phyloP scores from a whole-genome alignment of 306 rosid genomes.

The Abrus pulchellus region DNA sequence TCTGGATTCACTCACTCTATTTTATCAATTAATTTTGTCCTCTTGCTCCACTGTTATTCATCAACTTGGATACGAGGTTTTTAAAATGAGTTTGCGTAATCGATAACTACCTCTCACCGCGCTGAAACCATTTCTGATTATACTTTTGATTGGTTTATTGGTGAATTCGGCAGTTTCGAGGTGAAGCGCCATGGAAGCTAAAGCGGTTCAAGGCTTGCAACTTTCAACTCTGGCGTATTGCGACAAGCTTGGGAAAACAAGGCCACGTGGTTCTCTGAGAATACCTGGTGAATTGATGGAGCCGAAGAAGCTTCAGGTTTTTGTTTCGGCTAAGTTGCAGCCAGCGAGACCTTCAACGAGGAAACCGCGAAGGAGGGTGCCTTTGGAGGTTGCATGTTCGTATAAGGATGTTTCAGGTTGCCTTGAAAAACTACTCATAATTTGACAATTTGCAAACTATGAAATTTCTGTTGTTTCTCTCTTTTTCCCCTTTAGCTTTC shows the following conservation, averaged over 20 bases:
- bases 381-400: constrained; percentile 57
- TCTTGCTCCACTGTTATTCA: not conserved
- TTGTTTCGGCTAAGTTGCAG: constrained; percentile 54
- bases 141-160: not conserved
- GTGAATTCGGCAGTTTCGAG: constrained; percentile 1
- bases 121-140: not conserved
- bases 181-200: constrained; percentile 61
- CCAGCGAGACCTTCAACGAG: constrained; percentile 31
- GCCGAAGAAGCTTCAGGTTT: constrained; percentile 50
- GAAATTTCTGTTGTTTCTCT: not conserved
- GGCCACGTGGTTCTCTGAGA: constrained; percentile 49
- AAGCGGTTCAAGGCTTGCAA: constrained; percentile 51
- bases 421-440: not conserved
- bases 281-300: constrained; percentile 48
- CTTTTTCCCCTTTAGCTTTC: not conserved
- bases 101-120: no score
- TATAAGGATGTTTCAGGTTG: constrained; percentile 68
- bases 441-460: not conserved
- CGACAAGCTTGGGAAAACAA: constrained; percentile 51
- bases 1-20: not conserved
- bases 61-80: not conserved
- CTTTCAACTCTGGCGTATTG: constrained; percentile 52
- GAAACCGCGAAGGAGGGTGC: constrained; percentile 42
- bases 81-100: not conserved
- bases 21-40: not conserved